phyloP scores from a whole-genome alignment of 169 alveolate genomes.

The Plasmodium gallinaceum region DNA sequence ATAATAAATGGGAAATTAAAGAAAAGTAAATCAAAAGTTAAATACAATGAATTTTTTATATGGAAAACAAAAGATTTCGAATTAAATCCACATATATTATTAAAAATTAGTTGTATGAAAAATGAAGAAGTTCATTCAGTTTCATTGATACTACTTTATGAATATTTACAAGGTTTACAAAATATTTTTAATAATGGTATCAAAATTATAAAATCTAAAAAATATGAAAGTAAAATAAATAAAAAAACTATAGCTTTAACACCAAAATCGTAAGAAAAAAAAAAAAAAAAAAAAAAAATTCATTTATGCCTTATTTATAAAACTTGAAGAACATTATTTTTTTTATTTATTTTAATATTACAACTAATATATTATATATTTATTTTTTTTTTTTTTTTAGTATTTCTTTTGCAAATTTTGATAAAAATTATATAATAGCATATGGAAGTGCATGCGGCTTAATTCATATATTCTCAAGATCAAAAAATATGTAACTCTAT shows the following conservation, averaged over 20 bases:
- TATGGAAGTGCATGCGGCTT: constrained; percentile 54
- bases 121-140: constrained; percentile 18
- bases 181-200: constrained; percentile 40
- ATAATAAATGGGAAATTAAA: constrained; percentile 44
- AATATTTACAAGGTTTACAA: constrained; percentile 53
- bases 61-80: constrained; percentile 45
- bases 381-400: constrained; percentile 33
- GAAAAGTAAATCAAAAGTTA: constrained; percentile 22
- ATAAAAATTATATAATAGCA: constrained; percentile 33
- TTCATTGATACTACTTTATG: constrained; percentile 44
- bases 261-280: constrained; percentile 44
- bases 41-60: constrained; percentile 25
- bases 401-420: constrained; percentile 49
- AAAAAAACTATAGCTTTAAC: constrained; percentile 24
- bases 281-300: background rate
- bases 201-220: constrained; percentile 23
- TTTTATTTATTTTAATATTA: background rate
- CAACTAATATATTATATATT: background rate
- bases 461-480: constrained; percentile 34
- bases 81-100: constrained; percentile 25
- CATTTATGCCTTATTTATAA: too few relatives aligned
- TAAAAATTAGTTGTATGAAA: constrained; percentile 32
- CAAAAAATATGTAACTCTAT: background rate
- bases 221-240: background rate
- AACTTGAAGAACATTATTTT: too few relatives aligned